phyloP scores from a whole-genome alignment of 345 rosid species.

The Lepidium aucheri region DNA sequence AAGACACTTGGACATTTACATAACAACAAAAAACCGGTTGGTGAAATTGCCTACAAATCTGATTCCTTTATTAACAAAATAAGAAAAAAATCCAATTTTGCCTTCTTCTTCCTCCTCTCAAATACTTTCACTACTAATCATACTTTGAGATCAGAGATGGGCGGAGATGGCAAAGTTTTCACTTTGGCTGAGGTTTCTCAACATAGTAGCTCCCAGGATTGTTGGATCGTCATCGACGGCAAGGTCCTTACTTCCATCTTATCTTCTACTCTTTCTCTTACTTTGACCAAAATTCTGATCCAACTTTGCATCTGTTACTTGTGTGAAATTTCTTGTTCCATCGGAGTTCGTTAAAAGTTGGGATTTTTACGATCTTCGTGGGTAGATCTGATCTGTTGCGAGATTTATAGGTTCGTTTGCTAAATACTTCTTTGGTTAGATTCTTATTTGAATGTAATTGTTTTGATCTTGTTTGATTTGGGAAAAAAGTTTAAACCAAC shows the following conservation, averaged over 20 bases:
- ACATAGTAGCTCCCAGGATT: constrained; percentile 58
- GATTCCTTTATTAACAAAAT: background rate
- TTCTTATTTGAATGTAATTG: background rate
- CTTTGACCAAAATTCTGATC: background rate
- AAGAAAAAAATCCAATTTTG: background rate
- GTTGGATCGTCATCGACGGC: constrained; percentile 87
- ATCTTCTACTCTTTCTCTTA: background rate
- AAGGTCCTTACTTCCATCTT: constrained; percentile 40
- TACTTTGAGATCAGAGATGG: constrained; percentile 33
- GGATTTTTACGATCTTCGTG: background rate
- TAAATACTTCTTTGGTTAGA: background rate
- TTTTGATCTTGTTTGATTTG: background rate
- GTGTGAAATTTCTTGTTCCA: background rate
- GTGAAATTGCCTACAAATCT: background rate
- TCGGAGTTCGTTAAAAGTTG: background rate
- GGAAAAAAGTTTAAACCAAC: background rate
- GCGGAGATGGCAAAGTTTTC: constrained; percentile 46
- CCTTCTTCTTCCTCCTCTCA: background rate
- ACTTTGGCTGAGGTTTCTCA: constrained; percentile 68
- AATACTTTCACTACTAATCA: background rate
- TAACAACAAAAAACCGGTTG: background rate
- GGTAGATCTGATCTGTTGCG: constrained; percentile 6
- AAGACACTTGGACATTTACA: no score
- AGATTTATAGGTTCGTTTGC: background rate
- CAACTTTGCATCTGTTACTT: background rate